These are phyloP conservation scores for Tripterygium wilfordii DNA, from an alignment of 177 flowering plant species.

Conservation along the genomic window DNA sequence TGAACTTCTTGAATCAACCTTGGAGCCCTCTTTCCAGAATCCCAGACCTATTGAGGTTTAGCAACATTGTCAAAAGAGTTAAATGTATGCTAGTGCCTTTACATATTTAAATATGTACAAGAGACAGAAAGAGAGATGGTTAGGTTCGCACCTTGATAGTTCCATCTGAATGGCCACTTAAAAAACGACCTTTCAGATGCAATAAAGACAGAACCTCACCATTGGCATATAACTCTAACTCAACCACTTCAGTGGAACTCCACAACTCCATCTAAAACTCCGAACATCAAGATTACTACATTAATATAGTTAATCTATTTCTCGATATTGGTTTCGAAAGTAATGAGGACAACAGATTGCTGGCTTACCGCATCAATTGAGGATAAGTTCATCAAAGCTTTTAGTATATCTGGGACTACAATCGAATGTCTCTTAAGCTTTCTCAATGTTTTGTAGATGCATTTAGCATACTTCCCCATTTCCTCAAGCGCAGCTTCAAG, in stretches of 20 bases:
- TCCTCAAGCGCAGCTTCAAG: conserved; percentile 48
- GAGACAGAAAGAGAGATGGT: neutral
- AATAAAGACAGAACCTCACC: conserved; percentile 58
- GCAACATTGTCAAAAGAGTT: neutral
- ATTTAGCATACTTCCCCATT: conserved; percentile 54
- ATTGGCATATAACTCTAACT: conserved; percentile 42
- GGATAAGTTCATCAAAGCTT: conserved; percentile 56
- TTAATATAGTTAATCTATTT: neutral
- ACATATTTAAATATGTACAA: too few species aligned
- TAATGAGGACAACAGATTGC: neutral
- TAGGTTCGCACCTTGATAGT: conserved; percentile 50
- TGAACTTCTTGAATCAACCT: conserved; percentile 61
- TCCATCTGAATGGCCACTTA: conserved; percentile 78
- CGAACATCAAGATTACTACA: neutral
- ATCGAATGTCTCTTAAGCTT: conserved; percentile 49
- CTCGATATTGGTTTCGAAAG: neutral
- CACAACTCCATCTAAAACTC: conserved; percentile 55
- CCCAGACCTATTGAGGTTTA: conserved; percentile 83
- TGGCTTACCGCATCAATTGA: conserved; percentile 63
- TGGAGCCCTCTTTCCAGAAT: conserved; percentile 39
- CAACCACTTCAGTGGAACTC: conserved; percentile 45
- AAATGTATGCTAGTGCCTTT: neutral
- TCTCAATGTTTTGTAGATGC: conserved; percentile 57
- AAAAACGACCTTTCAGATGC: conserved; percentile 37
- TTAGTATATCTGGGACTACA: conserved; percentile 42